Evolutionary conservation across 1,139 yeast genomes (phyloP).

Genomic region (Sugiyamaella paludigena): DNA sequence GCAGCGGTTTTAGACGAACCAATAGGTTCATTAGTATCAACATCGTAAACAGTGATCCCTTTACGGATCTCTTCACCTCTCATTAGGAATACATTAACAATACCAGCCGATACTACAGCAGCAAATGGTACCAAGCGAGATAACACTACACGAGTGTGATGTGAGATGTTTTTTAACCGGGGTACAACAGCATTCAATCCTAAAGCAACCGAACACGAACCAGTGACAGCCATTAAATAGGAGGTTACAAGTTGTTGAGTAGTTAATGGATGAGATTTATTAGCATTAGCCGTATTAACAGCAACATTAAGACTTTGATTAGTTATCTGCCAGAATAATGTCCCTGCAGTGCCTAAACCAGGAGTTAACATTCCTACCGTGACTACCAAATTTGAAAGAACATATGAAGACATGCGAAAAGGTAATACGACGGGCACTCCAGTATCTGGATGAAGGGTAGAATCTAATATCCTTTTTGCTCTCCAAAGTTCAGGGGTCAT

Average conservation of each 20-base stretch:
- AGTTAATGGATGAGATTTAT: constrained; percentile 87
- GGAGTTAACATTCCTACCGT: constrained; percentile 98
- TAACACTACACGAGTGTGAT: constrained; percentile 65
- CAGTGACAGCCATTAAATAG: constrained; percentile 85
- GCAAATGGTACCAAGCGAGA: constrained; percentile 95
- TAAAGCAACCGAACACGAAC: constrained; percentile 92
- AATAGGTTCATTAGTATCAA: constrained; percentile 47
- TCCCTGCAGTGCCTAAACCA: constrained; percentile 82
- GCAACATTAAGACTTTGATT: constrained; percentile 96
- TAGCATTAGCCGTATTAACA: constrained; percentile 92
- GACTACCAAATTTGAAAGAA: constrained; percentile 85
- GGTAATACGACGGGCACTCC: constrained; percentile 91
- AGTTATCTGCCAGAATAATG: constrained; percentile 95
- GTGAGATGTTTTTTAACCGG: constrained; percentile 61
- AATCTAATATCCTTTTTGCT: constrained; percentile 81
- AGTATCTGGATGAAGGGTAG: constrained; percentile 91
- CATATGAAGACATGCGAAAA: constrained; percentile 95
- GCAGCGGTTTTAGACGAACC: constrained; percentile 90
- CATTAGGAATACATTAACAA: constrained; percentile 46
- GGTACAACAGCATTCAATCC: constrained; percentile 91
- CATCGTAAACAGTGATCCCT: constrained; percentile 78
- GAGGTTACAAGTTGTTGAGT: constrained; percentile 72
- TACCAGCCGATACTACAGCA: constrained; percentile 15
- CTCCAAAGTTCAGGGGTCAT: constrained; percentile 87
- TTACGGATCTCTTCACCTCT: constrained; percentile 88